Evolutionary conservation across 495 filamentous ascomycete genomes (phyloP).

Genomic region (Chaetomium fimeti): DNA sequence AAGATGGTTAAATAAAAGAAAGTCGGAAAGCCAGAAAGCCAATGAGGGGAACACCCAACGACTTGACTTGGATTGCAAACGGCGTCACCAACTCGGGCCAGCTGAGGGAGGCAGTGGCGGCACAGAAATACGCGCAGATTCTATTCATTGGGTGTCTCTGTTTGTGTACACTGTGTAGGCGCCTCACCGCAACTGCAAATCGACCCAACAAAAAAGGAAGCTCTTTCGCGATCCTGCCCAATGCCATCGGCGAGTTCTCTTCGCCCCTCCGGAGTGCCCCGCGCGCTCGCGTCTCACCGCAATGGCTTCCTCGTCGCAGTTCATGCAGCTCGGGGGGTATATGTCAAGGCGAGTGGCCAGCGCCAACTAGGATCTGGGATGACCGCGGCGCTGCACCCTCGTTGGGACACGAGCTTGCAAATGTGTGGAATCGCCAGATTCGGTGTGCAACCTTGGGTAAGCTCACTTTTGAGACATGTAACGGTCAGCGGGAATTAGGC

Average conservation of each 20-base stretch:
- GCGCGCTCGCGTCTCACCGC: not conserved
- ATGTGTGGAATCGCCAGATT: not conserved
- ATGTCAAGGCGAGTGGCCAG: conserved; percentile 8
- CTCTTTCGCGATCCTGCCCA: conserved; percentile 17
- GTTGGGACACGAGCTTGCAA: conserved; percentile 12
- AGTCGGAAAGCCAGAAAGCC: not conserved
- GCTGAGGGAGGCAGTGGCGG: conserved; percentile 13
- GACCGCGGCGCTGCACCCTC: conserved; percentile 5
- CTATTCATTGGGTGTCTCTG: not conserved
- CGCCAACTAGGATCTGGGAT: conserved; percentile 10
- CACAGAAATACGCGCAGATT: conserved; percentile 5
- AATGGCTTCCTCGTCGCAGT: not conserved
- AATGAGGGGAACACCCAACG: too few relatives aligned
- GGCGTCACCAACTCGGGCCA: not conserved
- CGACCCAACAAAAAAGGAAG: conserved; percentile 2
- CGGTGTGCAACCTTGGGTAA: not conserved
- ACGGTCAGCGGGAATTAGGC: not conserved
- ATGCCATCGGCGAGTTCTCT: not conserved
- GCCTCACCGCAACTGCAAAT: conserved; percentile 16
- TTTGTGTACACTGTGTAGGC: not conserved
- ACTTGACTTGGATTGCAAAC: not conserved
- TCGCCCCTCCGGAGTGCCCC: not conserved
- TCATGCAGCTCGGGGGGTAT: not conserved
- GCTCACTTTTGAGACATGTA: not conserved
- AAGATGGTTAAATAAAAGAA: not conserved